Evolutionary conservation across 2,329 filamentous ascomycete species (phyloP), one percentile per base, ranked within the genome.

Genomic region (Aspergillus calidoustus): DNA sequence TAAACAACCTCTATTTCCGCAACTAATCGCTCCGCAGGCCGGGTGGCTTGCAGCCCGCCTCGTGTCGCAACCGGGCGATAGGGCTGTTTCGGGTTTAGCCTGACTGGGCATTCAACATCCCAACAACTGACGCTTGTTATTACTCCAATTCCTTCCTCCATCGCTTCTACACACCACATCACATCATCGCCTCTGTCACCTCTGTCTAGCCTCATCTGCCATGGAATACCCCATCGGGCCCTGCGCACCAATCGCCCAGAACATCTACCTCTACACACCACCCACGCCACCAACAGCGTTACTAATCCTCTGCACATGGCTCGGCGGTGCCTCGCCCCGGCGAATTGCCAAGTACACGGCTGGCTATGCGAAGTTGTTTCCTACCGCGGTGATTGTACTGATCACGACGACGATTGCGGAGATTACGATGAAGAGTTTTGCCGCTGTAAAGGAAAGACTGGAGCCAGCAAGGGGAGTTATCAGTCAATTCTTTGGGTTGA

Each of bases 231-330:
- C 34, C 34, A 41, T 41, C 34, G 34, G 34, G 11, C 34, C 34
- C 34, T 41, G 34, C 11, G 5, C 9, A 2, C 52, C 38, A 22
- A 43, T 44, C 38, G 52, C 34, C 19, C 11, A 19, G 44, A 53
- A 54, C 22, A 56, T 60, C 52, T 23, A 56, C 31, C 49, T 60
- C 17, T 38, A 41, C 34, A 38, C 47, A 17, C 41, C 47, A 31
- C 19, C 9, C 22, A 44, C 50, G 2, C 22, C 23, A 1, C 25
- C 44, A 41, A 48, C 49, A 23, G 6, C 41, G 7, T 54, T 62
- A 4, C 59, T 61, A 25, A 59, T 54, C 30, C 54, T 66, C 19
- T 64, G 62, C 34, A 54, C 64, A 2, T 64, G 64, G 64, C 60
- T 57, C 15, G 64, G 64, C 19, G 62, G 60, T 54, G 64, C 64